phyloP scores from a whole-genome alignment of 1,139 yeast genomes.

The Hemisphaericaspora xylofermentans region DNA sequence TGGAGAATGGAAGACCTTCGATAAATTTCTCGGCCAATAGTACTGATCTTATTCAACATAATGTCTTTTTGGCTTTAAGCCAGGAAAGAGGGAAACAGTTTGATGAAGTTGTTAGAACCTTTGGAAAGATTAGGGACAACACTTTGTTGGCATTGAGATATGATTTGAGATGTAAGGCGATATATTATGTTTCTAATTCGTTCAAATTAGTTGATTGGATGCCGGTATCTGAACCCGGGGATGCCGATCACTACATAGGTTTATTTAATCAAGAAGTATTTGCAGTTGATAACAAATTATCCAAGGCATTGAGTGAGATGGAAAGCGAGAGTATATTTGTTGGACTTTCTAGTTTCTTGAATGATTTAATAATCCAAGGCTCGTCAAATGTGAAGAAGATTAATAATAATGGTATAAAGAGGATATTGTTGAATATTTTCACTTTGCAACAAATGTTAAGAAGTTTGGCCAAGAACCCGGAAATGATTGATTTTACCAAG shows the following conservation, averaged over 20 bases:
- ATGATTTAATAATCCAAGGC: slow-evolving; percentile 58
- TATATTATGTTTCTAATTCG: slow-evolving; percentile 57
- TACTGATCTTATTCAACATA: slow-evolving; percentile 21
- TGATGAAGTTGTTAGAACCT: slow-evolving; percentile 43
- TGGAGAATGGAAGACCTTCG: slow-evolving; percentile 42
- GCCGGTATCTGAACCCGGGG: slow-evolving; percentile 54
- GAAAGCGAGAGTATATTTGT: slow-evolving; percentile 35
- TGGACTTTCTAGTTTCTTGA: slow-evolving; percentile 61
- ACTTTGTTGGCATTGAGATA: slow-evolving; percentile 61
- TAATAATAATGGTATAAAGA: slow-evolving; percentile 66
- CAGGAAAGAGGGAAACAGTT: slow-evolving; percentile 45
- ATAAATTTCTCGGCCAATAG: slow-evolving; percentile 22
- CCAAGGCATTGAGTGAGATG: slow-evolving; percentile 24
- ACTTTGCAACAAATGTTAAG: slow-evolving; percentile 77
- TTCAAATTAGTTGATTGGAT: slow-evolving; percentile 44
- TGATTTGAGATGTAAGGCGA: slow-evolving; percentile 62
- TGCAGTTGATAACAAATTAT: slow-evolving; percentile 44
- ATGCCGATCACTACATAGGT: slow-evolving; percentile 62
- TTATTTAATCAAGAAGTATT: slow-evolving; percentile 60
- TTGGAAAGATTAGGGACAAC: slow-evolving; percentile 47
- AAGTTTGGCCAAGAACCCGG: slow-evolving; percentile 56
- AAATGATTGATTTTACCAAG: slow-evolving; percentile 56
- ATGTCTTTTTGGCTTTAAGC: slow-evolving; percentile 37
- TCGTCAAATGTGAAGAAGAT: slow-evolving; percentile 55
- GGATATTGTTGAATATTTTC: slow-evolving; percentile 64